Percentiles rank a stretch among this genome's conserved stretches.
Conservation (phyloP, 768 basidiomycete genomes). For the Boletellus ananas region DNA sequence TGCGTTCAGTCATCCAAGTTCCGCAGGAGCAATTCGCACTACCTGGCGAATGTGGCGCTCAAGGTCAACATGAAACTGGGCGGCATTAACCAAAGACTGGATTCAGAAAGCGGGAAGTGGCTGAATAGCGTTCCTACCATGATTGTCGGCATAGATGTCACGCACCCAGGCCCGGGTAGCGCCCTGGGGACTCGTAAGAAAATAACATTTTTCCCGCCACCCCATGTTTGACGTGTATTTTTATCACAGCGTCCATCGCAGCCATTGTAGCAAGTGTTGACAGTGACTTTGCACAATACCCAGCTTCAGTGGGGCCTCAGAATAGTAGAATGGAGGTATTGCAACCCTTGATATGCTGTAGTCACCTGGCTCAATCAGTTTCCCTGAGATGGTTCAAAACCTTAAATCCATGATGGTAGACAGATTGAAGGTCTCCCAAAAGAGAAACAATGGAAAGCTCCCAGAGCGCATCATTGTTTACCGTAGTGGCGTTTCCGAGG, state of each 20-base stretch:
- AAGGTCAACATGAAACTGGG: slow-evolving; percentile 50
- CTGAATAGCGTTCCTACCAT: slow-evolving; percentile 39
- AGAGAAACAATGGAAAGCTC: slow-evolving; percentile 29
- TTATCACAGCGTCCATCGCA: slow-evolving; percentile 37
- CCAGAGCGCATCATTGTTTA: slow-evolving; percentile 45
- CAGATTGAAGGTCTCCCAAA: slow-evolving; percentile 34
- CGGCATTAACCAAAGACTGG: slow-evolving; percentile 42
- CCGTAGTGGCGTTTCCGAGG: slow-evolving; percentile 72
- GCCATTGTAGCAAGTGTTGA: slow-evolving; percentile 47
- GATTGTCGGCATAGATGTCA: slow-evolving; percentile 55
- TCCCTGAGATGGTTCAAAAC: slow-evolving; percentile 36
- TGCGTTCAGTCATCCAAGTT: slow-evolving; percentile 67
- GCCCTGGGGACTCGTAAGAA: slow-evolving; percentile 38
- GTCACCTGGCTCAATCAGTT: neutral
- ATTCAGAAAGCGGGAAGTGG: slow-evolving; percentile 29
- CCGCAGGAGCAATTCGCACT: slow-evolving; percentile 40
- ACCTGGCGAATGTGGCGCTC: slow-evolving; percentile 45
- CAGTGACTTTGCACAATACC: slow-evolving; percentile 39
- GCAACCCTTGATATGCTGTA: neutral
- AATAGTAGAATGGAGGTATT: slow-evolving; percentile 58
- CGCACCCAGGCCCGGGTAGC: slow-evolving; percentile 68
- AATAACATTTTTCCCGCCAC: neutral
- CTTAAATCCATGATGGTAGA: slow-evolving; percentile 42
- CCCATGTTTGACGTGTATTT: neutral
- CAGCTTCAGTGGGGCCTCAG: slow-evolving; percentile 40